Base-by-base conservation (phyloP, 345 rosid species). In the Acer saccharum region DNA sequence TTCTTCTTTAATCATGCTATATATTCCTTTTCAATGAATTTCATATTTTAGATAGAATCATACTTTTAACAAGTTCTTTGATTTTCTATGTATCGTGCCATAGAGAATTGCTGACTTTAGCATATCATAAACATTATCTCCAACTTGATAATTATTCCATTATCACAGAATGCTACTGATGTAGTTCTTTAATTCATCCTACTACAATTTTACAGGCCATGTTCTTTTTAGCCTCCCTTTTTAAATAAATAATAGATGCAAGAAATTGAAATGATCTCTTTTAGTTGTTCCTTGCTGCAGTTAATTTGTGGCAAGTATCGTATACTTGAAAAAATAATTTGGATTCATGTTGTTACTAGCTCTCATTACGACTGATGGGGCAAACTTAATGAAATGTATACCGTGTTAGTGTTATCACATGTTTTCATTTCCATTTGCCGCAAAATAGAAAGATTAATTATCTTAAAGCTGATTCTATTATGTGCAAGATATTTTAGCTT, bases 401-500 rank as follows among this genome's bases (percentile, higher is more conserved):
- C 35, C 1, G 6, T 43, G 46, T 43, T 67, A 35, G 39, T 35
- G 32, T 23, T 16, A 48, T 69, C 35, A 69, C 50, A 44, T 69
- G 72, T 12, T 46, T 44, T 69, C 50, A 16, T 64, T 60, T n/a
- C 12, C 18, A 14, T n/a, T 21, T n/a, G 21, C 64, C 27, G 2
- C 27, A 6, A 21, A n/a, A n/a, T 60, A 9, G 25, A 60, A 21
- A 60, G 64, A 60, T 60, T n/a, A 60, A 18, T 68, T 52, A 48
- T 63, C 52, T 78, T 58, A 79, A 48, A 13, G 8, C n/a, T 62
- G 12, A 72, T 55, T 69, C 71, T 64, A 5, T 50, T 72, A 69
- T 61, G n/a, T 82, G 76, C 63, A 86, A 88, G 89, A 79, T 79
- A 70, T 71, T 73, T 79, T 62, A 66, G 39, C 57, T 71, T 76